phyloP scores from a whole-genome alignment of 768 basidiomycete genomes.

The Mycena kentingensis region DNA sequence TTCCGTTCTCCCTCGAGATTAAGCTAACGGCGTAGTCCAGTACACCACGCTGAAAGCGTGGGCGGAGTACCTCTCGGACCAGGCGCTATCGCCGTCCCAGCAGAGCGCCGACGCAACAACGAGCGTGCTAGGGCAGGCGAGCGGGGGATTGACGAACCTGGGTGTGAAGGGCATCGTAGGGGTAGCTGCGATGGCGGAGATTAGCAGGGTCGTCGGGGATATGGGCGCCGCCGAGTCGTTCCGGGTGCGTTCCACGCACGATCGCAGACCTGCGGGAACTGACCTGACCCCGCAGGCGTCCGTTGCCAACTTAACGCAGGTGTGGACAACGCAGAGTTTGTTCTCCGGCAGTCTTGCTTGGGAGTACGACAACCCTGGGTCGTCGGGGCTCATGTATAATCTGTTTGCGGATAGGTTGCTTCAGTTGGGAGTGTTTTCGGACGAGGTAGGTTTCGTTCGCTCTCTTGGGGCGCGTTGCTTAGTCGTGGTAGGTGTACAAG shows the following conservation, averaged over 20 bases:
- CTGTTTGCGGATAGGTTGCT: constrained; percentile 52
- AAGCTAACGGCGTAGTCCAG: constrained; percentile 26
- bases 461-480: constrained; percentile 3
- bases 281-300: background rate
- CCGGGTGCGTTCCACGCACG: constrained; percentile 20
- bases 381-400: constrained; percentile 54
- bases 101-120: constrained; percentile 19
- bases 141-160: constrained; percentile 52
- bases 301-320: background rate
- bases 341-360: constrained; percentile 10
- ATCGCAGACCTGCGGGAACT: background rate
- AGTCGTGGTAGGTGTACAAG: background rate
- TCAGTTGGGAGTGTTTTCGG: constrained; percentile 39
- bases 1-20: background rate
- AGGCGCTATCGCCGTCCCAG: constrained; percentile 41
- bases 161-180: constrained; percentile 62
- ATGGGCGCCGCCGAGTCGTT: constrained; percentile 31
- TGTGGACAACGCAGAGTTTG: constrained; percentile 12
- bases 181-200: constrained; percentile 55
- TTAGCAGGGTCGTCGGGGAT: constrained; percentile 39
- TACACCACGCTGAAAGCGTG: constrained; percentile 49
- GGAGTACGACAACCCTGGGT: constrained; percentile 22
- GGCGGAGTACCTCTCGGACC: constrained; percentile 49
- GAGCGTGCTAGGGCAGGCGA: constrained; percentile 13
- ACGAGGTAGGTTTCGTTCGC: constrained; percentile 8